A percentile compares a stretch with the other conserved stretches of the same genome.
phyloP scores from a whole-genome alignment of 2,329 filamentous ascomycete species.

The Diaporthe sp. region DNA sequence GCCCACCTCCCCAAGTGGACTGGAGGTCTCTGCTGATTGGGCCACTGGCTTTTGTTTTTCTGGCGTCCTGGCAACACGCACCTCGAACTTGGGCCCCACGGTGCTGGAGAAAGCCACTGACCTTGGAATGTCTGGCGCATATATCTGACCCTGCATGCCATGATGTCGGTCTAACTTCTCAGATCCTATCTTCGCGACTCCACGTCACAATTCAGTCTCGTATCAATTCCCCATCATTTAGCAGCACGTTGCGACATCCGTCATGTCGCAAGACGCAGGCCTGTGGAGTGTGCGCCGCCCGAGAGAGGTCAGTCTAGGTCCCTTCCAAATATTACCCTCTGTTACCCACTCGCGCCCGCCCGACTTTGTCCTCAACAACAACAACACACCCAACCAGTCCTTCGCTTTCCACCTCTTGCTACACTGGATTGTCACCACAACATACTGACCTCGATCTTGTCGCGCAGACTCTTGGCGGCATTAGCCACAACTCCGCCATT shows the following conservation, averaged over 20 bases:
- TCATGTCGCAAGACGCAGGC: constrained; percentile 89
- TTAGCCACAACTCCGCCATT: constrained; percentile 86
- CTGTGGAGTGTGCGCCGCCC: constrained; percentile 93
- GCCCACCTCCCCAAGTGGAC: neutral
- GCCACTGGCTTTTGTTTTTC: constrained; percentile 36
- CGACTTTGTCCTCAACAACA: constrained; percentile 34
- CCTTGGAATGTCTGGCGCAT: constrained; percentile 25
- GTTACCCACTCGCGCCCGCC: constrained; percentile 39
- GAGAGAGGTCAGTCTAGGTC: constrained; percentile 78
- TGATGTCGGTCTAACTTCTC: neutral
- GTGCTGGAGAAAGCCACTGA: constrained; percentile 24
- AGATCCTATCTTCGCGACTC: neutral
- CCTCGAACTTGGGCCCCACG: constrained; percentile 27
- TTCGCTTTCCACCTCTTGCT: neutral
- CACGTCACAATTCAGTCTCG: neutral
- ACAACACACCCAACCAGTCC: constrained; percentile 9
- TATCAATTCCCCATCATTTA: neutral
- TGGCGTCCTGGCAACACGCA: constrained; percentile 40
- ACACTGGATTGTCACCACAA: constrained; percentile 24
- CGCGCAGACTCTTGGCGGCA: constrained; percentile 83
- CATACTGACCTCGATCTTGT: constrained; percentile 27
- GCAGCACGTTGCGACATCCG: constrained; percentile 46
- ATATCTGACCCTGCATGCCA: constrained; percentile 3
- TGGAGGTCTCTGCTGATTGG: constrained; percentile 24
- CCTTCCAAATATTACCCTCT: constrained; percentile 28